These are phyloP conservation scores for Hansenula anomala DNA, from an alignment of 1,139 yeast species.

Conservation along the genomic window DNA sequence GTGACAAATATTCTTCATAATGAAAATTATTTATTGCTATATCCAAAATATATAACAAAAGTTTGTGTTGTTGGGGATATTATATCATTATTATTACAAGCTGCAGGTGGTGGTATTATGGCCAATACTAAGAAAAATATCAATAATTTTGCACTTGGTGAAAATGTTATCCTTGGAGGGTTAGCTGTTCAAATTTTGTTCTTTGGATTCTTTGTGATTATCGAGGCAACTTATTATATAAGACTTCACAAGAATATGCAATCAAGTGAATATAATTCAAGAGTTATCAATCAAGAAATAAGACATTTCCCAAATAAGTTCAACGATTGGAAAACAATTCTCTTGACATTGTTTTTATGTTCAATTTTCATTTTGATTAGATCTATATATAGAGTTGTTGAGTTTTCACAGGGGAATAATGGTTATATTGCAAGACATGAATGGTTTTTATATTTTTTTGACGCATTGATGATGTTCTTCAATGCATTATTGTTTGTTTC, in stretches of 20 bases:
- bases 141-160: not conserved
- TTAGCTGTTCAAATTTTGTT: conserved; percentile 1
- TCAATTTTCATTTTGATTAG: not conserved
- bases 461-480: not conserved
- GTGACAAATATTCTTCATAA: not conserved
- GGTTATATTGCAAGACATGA: not conserved
- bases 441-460: conserved; percentile 1
- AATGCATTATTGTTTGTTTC: not conserved
- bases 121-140: not conserved
- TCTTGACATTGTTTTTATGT: not conserved
- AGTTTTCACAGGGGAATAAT: not conserved
- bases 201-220: not conserved
- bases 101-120: not conserved
- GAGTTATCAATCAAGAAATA: not conserved
- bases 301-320: not conserved
- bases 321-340: not conserved
- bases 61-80: conserved; percentile 1
- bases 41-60: conserved; percentile 1
- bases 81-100: not conserved
- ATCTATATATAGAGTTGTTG: conserved; percentile 1
- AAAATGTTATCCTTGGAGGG: conserved; percentile 1
- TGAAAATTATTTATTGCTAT: not conserved
- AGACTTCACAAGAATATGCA: not conserved
- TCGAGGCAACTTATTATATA: not conserved
- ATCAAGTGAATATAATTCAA: not conserved